A percentile compares a stretch with the other conserved stretches of the same genome.
These are phyloP conservation scores for Boletus fagicola DNA, from an alignment of 768 basidiomycete species.

Conservation along the genomic window DNA sequence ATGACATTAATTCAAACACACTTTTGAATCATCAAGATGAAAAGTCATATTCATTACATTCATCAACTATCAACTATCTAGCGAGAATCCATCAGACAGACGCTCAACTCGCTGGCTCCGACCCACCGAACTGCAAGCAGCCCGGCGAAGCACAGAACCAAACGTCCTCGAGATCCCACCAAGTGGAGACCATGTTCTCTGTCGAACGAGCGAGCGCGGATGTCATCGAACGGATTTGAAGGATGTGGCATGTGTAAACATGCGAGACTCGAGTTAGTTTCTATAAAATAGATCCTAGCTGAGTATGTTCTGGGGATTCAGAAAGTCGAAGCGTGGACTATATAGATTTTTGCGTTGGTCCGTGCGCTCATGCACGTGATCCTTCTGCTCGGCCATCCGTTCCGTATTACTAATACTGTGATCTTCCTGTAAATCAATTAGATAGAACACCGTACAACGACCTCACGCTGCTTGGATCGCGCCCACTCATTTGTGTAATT, in stretches of 20 bases:
- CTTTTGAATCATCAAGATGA: too few species aligned
- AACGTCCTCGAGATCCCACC: slow-evolving; percentile 61
- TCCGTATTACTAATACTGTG: too few species aligned
- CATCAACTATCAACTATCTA: not conserved
- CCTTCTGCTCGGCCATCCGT: too few species aligned
- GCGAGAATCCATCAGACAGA: slow-evolving; percentile 58
- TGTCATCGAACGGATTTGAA: slow-evolving; percentile 74
- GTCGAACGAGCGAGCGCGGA: slow-evolving; percentile 61
- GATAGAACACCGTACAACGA: too few species aligned
- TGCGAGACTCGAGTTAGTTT: slow-evolving; percentile 78
- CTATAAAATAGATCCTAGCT: slow-evolving; percentile 80
- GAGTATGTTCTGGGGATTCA: slow-evolving; percentile 67
- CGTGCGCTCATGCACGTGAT: slow-evolving; percentile 33
- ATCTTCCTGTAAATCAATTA: too few species aligned
- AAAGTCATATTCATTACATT: too few species aligned
- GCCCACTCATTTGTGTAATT: too few species aligned
- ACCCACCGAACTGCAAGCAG: slow-evolving; percentile 26
- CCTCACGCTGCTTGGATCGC: too few species aligned
- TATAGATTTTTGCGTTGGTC: slow-evolving; percentile 37
- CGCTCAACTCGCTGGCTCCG: slow-evolving; percentile 54
- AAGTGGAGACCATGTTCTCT: slow-evolving; percentile 54
- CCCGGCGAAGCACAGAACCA: slow-evolving; percentile 38
- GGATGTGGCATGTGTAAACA: slow-evolving; percentile 73
- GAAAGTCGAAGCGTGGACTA: slow-evolving; percentile 17
- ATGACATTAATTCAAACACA: too few species aligned